Base-by-base conservation (phyloP, 257 asterid species). In the Jacaranda copaia region DNA sequence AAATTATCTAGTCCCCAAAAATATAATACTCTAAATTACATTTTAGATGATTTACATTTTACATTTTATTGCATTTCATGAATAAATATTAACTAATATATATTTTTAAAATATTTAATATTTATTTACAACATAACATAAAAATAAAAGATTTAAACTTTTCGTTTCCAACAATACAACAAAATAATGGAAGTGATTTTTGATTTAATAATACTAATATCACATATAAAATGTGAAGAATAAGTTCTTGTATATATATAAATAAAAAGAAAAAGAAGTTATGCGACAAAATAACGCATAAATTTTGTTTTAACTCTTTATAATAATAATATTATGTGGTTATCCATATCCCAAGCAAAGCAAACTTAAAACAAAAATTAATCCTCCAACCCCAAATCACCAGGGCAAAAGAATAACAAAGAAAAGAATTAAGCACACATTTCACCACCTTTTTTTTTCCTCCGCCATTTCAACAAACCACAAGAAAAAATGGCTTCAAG, bases 401-500 rank as follows among this genome's bases (percentile, higher is more conserved):
- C 15, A 62, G 36, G 20, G 10, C 52, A 64, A 56, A 62, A 45
- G 2, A 35, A 5, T 19, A 62, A 13, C n/a, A 40, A 64, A 55
- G 49, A 58, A 63, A 61, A 42, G 53, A 48, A 36, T 58, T 68
- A 48, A 19, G 38, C 42, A 9, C 35, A 57, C 36, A 49, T 63
- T 55, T 75, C 69, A n/a, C 63, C 59, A 64, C 73, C 76, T n/a
- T n/a, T 45, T 62, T 51, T 48, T 70, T 67, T 35, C 52, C 83
- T 74, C 48, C 80, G 45, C 67, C 74, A 78, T 67, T 74, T 73
- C 70, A 40, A 76, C 76, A 64, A 74, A 36, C 56, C 67, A 82
- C 45, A 40, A 65, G 35, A 42, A 57, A 81, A 49, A 57, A 83
- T 92, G 97, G 81, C 83, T 82, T 89, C 97, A 72, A 82, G 94